Conservation (phyloP, 1,139 yeast genomes). For the Pneumocystis carinii region DNA sequence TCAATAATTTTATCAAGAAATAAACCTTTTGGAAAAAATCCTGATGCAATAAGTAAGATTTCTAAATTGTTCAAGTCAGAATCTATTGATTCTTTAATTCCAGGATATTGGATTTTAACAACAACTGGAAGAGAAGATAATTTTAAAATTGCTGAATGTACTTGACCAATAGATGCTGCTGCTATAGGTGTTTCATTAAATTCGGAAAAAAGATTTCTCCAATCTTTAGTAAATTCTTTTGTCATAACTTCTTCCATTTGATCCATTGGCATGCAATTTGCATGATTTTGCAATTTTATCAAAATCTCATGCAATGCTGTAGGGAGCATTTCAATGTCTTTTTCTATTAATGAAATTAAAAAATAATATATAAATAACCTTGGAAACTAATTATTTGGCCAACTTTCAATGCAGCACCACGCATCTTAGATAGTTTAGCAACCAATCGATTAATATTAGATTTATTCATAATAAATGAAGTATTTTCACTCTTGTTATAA, state of each 20-base stretch:
- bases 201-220: conserved; percentile 59
- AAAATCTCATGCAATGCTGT: conserved; percentile 68
- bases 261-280: conserved; percentile 90
- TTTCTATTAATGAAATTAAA: neutral
- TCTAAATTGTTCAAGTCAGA: conserved; percentile 78
- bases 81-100: conserved; percentile 88
- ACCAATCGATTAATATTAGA: conserved; percentile 54
- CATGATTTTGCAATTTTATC: conserved; percentile 77
- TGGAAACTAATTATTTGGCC: conserved; percentile 95
- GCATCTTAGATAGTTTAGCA: conserved; percentile 71
- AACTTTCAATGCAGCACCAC: conserved; percentile 93
- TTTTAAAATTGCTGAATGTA: conserved; percentile 63
- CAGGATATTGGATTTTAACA: conserved; percentile 96
- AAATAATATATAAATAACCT: conserved; percentile 28
- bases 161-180: conserved; percentile 97
- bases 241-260: conserved; percentile 70
- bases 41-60: conserved; percentile 69
- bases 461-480: conserved; percentile 59
- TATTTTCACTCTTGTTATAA: conserved; percentile 27
- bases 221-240: conserved; percentile 56
- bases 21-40: conserved; percentile 78
- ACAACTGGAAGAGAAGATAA: conserved; percentile 47
- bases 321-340: conserved; percentile 54
- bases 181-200: conserved; percentile 89
- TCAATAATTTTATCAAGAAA: conserved; percentile 85